Percentiles rank a stretch among this genome's conserved stretches.
These are phyloP conservation scores for Pestalotiopsis sp. DNA, from an alignment of 2,329 filamentous ascomycete genomes.

Conservation along the genomic window DNA sequence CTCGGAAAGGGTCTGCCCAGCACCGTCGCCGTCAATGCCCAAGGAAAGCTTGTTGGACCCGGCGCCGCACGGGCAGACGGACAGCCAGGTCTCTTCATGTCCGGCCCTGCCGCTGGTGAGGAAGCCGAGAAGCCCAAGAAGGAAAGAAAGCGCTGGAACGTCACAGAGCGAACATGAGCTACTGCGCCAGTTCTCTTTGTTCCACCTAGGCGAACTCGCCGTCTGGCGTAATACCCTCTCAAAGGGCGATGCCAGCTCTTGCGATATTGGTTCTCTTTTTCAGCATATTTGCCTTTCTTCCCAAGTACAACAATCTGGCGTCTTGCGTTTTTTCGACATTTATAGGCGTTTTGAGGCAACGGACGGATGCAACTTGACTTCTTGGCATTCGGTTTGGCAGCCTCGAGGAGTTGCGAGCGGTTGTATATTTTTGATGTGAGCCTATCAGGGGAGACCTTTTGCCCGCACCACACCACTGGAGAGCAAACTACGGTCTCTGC, in stretches of 20 bases:
- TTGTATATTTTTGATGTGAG: background rate
- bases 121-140: slow-evolving; percentile 41
- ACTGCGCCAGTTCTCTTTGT: slow-evolving; percentile 1
- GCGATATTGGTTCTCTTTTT: background rate
- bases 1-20: slow-evolving; percentile 47
- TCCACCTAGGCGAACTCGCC: background rate
- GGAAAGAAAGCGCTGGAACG: slow-evolving; percentile 51
- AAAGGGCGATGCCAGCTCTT: background rate
- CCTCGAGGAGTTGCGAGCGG: background rate
- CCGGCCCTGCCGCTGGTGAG: slow-evolving; percentile 30
- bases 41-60: slow-evolving; percentile 31
- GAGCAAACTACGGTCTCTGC: background rate
- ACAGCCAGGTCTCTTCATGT: slow-evolving; percentile 40
- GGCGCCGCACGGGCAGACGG: slow-evolving; percentile 27
- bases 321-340: background rate
- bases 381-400: background rate
- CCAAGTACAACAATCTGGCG: background rate
- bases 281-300: background rate
- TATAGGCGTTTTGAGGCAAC: background rate
- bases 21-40: slow-evolving; percentile 34
- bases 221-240: background rate
- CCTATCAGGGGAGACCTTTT: background rate
- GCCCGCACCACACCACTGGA: background rate
- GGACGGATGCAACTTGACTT: background rate
- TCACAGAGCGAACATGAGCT: slow-evolving; percentile 44